These are phyloP conservation scores for Trametes gibbosa DNA, from an alignment of 768 basidiomycete species.

Conservation along the genomic window DNA sequence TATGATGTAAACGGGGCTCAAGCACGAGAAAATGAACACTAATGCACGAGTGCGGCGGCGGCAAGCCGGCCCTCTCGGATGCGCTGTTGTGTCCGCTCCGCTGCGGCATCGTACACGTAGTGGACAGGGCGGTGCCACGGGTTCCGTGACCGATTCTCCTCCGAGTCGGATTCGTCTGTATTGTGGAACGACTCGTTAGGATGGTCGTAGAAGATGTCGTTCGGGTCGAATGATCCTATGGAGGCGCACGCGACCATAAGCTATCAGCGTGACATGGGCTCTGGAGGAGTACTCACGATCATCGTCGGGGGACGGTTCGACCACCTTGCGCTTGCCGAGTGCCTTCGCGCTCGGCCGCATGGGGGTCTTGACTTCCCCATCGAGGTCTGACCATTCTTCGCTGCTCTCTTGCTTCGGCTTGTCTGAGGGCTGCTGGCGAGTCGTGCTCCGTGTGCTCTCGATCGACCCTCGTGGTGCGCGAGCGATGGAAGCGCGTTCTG, in stretches of 20 bases:
- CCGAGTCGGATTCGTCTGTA: constrained; percentile 45
- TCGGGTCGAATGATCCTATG: constrained; percentile 51
- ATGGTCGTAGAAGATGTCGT: constrained; percentile 54
- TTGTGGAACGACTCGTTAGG: constrained; percentile 38
- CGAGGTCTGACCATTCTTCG: constrained; percentile 16
- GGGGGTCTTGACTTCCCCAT: constrained; percentile 33
- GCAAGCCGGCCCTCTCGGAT: constrained; percentile 41
- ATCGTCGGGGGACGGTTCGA: constrained; percentile 49
- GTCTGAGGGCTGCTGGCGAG: constrained; percentile 3
- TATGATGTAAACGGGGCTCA: not conserved
- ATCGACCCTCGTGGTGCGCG: constrained; percentile 3
- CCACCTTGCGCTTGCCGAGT: constrained; percentile 75
- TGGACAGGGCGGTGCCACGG: constrained; percentile 48
- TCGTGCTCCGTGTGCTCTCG: not conserved
- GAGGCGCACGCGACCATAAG: not conserved
- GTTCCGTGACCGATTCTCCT: constrained; percentile 36
- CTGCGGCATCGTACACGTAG: constrained; percentile 92
- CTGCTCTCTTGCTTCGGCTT: constrained; percentile 28
- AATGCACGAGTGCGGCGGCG: constrained; percentile 28
- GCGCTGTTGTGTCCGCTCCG: constrained; percentile 69
- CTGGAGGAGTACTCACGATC: constrained; percentile 40
- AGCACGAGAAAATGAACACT: not conserved
- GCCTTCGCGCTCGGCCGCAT: constrained; percentile 80
- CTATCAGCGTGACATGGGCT: not conserved
- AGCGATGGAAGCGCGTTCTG: constrained; percentile 38